phyloP scores from a whole-genome alignment of 495 filamentous ascomycete genomes.

The Penicillium crystallinum region DNA sequence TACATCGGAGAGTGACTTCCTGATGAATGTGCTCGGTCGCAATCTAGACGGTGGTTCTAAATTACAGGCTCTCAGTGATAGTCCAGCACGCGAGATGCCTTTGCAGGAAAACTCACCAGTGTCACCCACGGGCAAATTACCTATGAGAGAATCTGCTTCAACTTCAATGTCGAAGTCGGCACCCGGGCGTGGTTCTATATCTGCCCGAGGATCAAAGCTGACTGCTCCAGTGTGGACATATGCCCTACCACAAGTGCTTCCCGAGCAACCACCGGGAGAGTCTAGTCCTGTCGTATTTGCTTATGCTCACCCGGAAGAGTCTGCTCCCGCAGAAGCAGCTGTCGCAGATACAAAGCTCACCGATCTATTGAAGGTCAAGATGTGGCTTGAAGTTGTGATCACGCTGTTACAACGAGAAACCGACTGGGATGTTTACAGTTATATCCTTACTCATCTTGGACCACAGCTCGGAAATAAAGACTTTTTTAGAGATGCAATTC shows the following conservation, averaged over 20 bases:
- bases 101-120: conserved; percentile 23
- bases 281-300: conserved; percentile 45
- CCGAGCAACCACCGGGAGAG: conserved; percentile 44
- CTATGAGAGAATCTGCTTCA: conserved; percentile 19
- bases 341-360: conserved; percentile 10
- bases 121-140: conserved; percentile 14
- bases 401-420: conserved; percentile 67
- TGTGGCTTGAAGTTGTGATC: conserved; percentile 74
- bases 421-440: conserved; percentile 95
- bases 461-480: conserved; percentile 85
- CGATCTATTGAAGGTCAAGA: conserved; percentile 54
- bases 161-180: conserved; percentile 24
- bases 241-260: conserved; percentile 44
- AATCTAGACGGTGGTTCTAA: conserved; percentile 45
- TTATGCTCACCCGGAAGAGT: conserved; percentile 19
- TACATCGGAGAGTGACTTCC: conserved; percentile 59
- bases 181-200: conserved; percentile 27
- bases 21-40: conserved; percentile 67
- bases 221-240: conserved; percentile 55
- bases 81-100: conserved; percentile 19
- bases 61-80: conserved; percentile 20
- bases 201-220: conserved; percentile 37
- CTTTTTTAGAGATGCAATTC: conserved; percentile 66
- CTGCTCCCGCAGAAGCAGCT: conserved; percentile 1
- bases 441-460: conserved; percentile 78